phyloP scores from a whole-genome alignment of 345 rosid species.

The Eucalyptus sp. region DNA sequence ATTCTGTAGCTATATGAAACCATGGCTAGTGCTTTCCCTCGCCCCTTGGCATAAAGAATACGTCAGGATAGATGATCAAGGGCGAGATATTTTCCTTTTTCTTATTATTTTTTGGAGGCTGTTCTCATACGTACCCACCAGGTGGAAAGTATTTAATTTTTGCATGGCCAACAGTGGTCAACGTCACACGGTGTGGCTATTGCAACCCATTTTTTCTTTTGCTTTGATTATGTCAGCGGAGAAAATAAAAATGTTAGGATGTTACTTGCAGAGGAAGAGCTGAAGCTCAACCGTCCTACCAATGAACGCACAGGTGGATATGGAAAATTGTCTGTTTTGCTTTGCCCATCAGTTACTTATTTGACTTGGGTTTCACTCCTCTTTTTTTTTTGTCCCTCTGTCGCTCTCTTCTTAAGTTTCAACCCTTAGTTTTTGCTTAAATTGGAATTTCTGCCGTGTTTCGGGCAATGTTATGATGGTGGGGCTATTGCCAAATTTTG shows the following conservation, averaged over 20 bases:
- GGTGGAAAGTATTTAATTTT: neutral
- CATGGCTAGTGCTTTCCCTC: neutral
- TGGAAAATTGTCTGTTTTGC: neutral
- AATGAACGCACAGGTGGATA: conserved; percentile 16
- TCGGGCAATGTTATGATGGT: neutral
- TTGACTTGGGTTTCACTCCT: conserved; percentile 10
- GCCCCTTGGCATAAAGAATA: neutral
- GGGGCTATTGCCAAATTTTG: conserved; percentile 12
- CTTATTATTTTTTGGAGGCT: neutral
- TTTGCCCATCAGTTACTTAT: conserved; percentile 3
- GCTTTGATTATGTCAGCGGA: neutral
- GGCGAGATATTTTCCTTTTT: neutral
- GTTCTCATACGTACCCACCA: neutral
- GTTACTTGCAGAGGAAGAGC: neutral
- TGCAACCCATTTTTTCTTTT: neutral
- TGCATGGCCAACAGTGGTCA: neutral
- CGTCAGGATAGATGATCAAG: neutral
- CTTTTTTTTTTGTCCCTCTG: neutral
- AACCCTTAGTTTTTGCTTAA: neutral
- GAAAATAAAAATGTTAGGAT: neutral
- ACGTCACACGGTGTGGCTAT: neutral
- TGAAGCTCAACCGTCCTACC: conserved; percentile 22
- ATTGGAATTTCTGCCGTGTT: neutral
- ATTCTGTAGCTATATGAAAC: neutral
- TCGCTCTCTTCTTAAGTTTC: conserved; percentile 7